phyloP scores from a whole-genome alignment of 345 rosid genomes.

The Brassica napus region DNA sequence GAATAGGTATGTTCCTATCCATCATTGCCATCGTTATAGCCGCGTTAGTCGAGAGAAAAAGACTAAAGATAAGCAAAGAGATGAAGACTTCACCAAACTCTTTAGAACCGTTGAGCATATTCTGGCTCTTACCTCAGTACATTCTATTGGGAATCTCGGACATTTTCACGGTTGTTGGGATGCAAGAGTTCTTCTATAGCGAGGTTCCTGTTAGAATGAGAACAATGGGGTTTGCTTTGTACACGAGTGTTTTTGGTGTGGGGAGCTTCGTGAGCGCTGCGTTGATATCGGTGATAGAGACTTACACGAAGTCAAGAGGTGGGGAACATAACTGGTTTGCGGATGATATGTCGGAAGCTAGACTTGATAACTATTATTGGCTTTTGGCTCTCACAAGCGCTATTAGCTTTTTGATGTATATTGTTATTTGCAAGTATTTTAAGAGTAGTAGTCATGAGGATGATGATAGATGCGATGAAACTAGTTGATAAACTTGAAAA shows the following conservation, averaged over 20 bases:
- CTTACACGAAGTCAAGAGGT: constrained; percentile 42
- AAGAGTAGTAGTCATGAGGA: constrained; percentile 43
- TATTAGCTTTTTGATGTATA: constrained; percentile 58
- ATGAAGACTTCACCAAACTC: constrained; percentile 17
- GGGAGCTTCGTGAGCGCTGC: constrained; percentile 88
- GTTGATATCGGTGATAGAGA: constrained; percentile 63
- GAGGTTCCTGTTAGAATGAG: constrained; percentile 87
- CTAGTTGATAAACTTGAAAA: constrained; percentile 5
- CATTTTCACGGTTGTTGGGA: constrained; percentile 90
- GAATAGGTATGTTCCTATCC: constrained; percentile 82
- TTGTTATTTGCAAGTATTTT: constrained; percentile 56
- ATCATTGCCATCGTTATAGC: constrained; percentile 82
- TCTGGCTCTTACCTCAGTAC: constrained; percentile 89
- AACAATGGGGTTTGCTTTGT: constrained; percentile 88
- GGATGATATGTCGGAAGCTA: constrained; percentile 85
- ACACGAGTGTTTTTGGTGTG: constrained; percentile 90
- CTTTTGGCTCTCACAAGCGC: constrained; percentile 61
- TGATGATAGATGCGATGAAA: constrained; percentile 25
- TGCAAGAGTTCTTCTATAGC: constrained; percentile 95
- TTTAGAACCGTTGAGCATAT: constrained; percentile 57
- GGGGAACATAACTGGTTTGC: constrained; percentile 69
- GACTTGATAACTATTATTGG: constrained; percentile 81
- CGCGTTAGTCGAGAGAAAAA: constrained; percentile 70
- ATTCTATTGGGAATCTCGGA: constrained; percentile 80
- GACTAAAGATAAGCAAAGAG: constrained; percentile 50